Percentiles rank a stretch among this genome's conserved stretches.
Conservation (phyloP, 805 yeast genomes). For the Saturnispora dispora region DNA sequence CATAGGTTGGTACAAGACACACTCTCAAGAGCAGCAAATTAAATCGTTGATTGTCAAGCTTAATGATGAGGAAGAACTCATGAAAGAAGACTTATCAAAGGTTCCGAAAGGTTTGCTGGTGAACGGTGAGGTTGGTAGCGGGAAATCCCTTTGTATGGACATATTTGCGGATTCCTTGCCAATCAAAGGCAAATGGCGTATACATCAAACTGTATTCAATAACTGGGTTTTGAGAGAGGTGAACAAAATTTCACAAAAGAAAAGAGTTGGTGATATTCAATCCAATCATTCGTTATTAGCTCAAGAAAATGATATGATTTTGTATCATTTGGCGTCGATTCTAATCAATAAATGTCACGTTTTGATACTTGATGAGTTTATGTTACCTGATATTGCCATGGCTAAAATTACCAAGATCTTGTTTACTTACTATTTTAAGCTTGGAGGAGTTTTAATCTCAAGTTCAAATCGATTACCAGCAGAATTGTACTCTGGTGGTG, state of each 20-base stretch:
- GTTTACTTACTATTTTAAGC: slow-evolving; percentile 58
- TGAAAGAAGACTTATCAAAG: slow-evolving; percentile 39
- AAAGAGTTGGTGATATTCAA: slow-evolving; percentile 26
- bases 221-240: slow-evolving; percentile 59
- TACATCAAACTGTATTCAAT: slow-evolving; percentile 66
- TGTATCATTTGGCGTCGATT: slow-evolving; percentile 59
- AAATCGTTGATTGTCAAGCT: slow-evolving; percentile 40
- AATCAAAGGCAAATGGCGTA: slow-evolving; percentile 50
- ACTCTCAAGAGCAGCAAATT: slow-evolving; percentile 11
- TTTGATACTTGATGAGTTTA: slow-evolving; percentile 61
- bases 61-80: slow-evolving; percentile 37
- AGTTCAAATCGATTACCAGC: slow-evolving; percentile 68
- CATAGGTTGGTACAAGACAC: slow-evolving; percentile 23
- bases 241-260: slow-evolving; percentile 41
- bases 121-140: slow-evolving; percentile 66
- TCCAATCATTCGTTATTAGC: slow-evolving; percentile 26
- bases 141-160: slow-evolving; percentile 67
- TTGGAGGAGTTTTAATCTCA: slow-evolving; percentile 70
- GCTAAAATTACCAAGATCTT: slow-evolving; percentile 59
- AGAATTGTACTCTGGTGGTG: slow-evolving; percentile 58
- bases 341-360: slow-evolving; percentile 51
- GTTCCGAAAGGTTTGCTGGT: slow-evolving; percentile 58
- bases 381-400: slow-evolving; percentile 68
- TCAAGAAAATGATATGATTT: slow-evolving; percentile 52
- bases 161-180: slow-evolving; percentile 61